phyloP scores from a whole-genome alignment of 176 grass and related monocot species.

The Musa itinerans region DNA sequence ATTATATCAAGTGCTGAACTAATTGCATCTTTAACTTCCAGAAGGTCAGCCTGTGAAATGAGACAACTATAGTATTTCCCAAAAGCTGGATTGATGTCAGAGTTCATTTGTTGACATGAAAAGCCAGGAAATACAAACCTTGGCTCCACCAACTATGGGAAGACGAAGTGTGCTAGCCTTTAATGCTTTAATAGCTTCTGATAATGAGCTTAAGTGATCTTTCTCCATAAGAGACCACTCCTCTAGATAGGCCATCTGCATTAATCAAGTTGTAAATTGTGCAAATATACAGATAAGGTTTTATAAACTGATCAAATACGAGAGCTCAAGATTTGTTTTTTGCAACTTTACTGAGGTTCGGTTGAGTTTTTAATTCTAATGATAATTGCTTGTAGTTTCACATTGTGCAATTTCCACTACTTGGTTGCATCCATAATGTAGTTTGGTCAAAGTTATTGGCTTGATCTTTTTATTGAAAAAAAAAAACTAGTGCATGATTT shows the following conservation, averaged over 20 bases:
- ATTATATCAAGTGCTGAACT: constrained; percentile 66
- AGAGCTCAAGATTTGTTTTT: too few relatives aligned
- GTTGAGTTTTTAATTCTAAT: too few relatives aligned
- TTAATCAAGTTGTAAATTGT: constrained; percentile 16
- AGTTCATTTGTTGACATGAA: constrained; percentile 4
- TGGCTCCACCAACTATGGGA: constrained; percentile 78
- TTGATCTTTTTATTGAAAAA: too few relatives aligned
- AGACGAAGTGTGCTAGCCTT: constrained; percentile 93
- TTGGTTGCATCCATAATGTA: too few relatives aligned
- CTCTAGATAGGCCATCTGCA: constrained; percentile 66
- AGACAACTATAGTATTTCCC: background rate
- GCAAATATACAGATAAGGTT: too few relatives aligned
- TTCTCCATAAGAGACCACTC: constrained; percentile 75
- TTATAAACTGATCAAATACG: too few relatives aligned
- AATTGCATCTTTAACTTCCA: constrained; percentile 78
- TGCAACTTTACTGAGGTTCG: too few relatives aligned
- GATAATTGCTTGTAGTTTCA: too few relatives aligned
- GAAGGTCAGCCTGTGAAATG: constrained; percentile 57
- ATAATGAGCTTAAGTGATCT: constrained; percentile 74
- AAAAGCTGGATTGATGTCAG: background rate
- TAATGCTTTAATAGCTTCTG: constrained; percentile 62
- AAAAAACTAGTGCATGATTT: too few relatives aligned
- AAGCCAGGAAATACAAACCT: constrained; percentile 40
- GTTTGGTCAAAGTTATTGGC: too few relatives aligned
- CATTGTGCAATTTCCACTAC: too few relatives aligned